Conservation (phyloP, 768 basidiomycete species). For the Boletellus sp. region DNA sequence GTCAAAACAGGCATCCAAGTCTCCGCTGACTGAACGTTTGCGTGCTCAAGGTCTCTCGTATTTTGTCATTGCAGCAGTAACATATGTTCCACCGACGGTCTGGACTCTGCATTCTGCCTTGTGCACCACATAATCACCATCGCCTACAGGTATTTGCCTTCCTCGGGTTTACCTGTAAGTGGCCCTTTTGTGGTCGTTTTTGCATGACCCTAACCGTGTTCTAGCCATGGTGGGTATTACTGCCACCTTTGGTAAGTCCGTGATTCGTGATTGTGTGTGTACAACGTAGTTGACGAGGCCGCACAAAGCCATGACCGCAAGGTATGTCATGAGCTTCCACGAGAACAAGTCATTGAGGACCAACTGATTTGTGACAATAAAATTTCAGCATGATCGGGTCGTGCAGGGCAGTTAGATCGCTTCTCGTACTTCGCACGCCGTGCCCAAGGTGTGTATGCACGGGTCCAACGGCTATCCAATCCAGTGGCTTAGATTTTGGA, state of each 20-base stretch:
- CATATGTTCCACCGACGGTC: slow-evolving; percentile 14
- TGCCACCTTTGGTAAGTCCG: slow-evolving; percentile 3
- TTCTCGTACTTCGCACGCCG: background rate
- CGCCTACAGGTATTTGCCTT: slow-evolving; percentile 9
- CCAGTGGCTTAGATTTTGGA: no score
- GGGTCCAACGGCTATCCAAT: no score
- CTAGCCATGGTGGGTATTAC: slow-evolving; percentile 7
- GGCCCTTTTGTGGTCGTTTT: background rate
- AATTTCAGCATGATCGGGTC: slow-evolving; percentile 13
- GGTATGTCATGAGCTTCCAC: background rate
- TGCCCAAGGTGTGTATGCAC: background rate
- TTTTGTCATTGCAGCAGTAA: slow-evolving; percentile 8
- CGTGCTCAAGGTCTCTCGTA: slow-evolving; percentile 16
- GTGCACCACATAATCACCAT: background rate
- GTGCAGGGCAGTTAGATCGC: slow-evolving; percentile 12
- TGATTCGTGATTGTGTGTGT: background rate
- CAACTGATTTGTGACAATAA: no score
- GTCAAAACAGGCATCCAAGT: slow-evolving; percentile 6
- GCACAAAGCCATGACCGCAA: slow-evolving; percentile 8
- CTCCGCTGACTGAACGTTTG: slow-evolving; percentile 9
- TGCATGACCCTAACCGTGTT: background rate
- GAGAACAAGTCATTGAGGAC: background rate
- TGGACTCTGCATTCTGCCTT: background rate
- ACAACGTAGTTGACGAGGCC: background rate
- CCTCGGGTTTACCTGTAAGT: slow-evolving; percentile 7